Evolutionary conservation across 805 yeast species (phyloP), one percentile per base, ranked within the genome.

Genomic region (Suhomyces sp.): DNA sequence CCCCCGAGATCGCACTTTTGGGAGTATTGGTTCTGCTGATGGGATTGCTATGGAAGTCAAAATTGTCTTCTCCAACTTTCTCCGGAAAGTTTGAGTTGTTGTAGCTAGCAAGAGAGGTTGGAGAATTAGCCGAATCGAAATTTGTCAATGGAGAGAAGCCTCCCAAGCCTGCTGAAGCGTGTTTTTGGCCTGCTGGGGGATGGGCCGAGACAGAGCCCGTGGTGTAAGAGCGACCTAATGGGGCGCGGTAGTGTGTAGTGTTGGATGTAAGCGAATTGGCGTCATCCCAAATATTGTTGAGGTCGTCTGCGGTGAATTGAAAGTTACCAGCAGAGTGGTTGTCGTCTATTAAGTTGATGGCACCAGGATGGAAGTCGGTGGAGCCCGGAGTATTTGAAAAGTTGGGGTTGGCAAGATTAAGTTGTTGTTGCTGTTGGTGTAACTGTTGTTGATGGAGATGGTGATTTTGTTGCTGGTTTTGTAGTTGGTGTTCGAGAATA

Each of bases 401-500:
- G 15, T 27, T 44, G 20, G 50, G 50, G 20, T 47, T 47, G 4
- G 50, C 24, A 20, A 35, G 43, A 7, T 37, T 31, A 6, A 31
- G 17, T 19, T 41, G 49, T 3, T 45, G 47, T 3, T 21, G 37
- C 31, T 41, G n/a, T n/a, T n/a, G n/a, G n/a, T n/a, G 47, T 6
- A 33, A 33, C 17, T 47, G 49, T 15, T 25, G 48, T 20, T 48
- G 50, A 6, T 40, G 41, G 3, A 35, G 39, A 31, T 46, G 27
- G 29, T 33, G 25, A 15, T 46, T 35, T 17, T 17, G 24, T 10
- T 46, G 49, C 13, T 43, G 46, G 21, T 43, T 51, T 12, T 49
- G 43, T 41, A 58, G 63, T 49, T 64, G 69, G 54, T 67, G 65
- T 40, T 81, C 84, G 48, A 77, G 57, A 3, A 83, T 80, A 59